Base-by-base conservation (phyloP, 148 eudicot species). In the Silene uniflora region DNA sequence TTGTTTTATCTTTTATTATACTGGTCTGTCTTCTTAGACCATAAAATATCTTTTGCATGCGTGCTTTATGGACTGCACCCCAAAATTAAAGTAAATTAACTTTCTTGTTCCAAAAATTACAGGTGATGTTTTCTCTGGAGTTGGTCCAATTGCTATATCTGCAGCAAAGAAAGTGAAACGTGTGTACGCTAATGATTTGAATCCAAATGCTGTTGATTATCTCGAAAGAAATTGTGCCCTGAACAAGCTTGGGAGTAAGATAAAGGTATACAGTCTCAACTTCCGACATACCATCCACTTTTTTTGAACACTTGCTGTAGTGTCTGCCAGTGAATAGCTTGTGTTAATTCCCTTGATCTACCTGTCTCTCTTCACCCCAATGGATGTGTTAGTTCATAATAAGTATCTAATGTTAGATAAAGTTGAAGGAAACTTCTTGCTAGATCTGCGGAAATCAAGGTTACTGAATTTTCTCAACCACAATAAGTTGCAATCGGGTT, bases 121-220 rank as follows among this genome's bases (percentile, higher is more conserved):
- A 94, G 98, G 98, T 80, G 98, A 94, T 85, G 91, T 94, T 80
- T 94, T 94, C 73, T 85, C 98, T 82, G 98, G 98, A 77, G 97
- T 94, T 75, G 98, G 98, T 79, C 98, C 98, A 22, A 75, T 94
- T 79, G 91, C 98, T n/a, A 83, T 94, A 85, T 81, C 92, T 81
- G 98, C 98, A 64, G 98, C 96, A 65, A 90, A 86, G 87, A 92
- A 85, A 80, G 97, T 94, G 78, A 94, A 87, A 77, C 85, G 80
- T 83, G 97, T 94, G 11, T 92, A 90, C 80, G 98, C 98, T 22
- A 92, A 94, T 88, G 98, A 94, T 83, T 79, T 94, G 71, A 94
- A 94, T 77, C 98, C 96, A 32, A 44, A 42, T 68, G 98, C 97
- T 32, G 90, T 94, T 81, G 93, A 94, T 72, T 94, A 89, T 84